A percentile compares a stretch with the other conserved stretches of the same genome.
Evolutionary conservation across 2,329 filamentous ascomycete species (phyloP).

Genomic region (Paecilomyces dactylethromorphus): DNA sequence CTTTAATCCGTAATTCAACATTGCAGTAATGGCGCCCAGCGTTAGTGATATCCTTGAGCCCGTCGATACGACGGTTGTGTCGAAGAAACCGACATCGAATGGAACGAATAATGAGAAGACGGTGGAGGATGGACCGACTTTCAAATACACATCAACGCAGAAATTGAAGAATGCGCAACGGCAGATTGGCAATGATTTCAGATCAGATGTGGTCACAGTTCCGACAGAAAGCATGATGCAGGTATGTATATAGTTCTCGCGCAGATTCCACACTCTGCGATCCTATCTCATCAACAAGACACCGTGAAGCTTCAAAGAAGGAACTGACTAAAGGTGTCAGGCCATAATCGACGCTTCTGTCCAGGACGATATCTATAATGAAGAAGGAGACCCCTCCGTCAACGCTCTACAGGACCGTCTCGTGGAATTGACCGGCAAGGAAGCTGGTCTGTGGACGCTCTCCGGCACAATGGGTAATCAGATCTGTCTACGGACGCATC

Average conservation of each 20-base stretch:
- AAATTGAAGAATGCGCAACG: constrained; percentile 8
- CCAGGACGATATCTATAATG: constrained; percentile 28
- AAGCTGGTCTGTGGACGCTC: constrained; percentile 25
- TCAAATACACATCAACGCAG: constrained; percentile 4
- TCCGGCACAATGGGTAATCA: constrained; percentile 38
- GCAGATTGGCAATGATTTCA: constrained; percentile 15
- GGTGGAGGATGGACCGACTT: not conserved
- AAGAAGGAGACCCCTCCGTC: constrained; percentile 21
- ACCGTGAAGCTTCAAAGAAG: not conserved
- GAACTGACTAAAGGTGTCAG: constrained; percentile 9
- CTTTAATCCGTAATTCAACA: not conserved
- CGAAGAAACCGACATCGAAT: not conserved
- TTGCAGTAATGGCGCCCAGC: not conserved
- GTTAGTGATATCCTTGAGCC: not conserved
- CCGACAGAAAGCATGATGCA: constrained; percentile 21
- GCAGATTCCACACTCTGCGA: not conserved
- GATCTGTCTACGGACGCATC: constrained; percentile 25
- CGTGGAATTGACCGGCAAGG: constrained; percentile 24
- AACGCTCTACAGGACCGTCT: constrained; percentile 23
- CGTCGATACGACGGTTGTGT: not conserved
- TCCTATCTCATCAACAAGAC: not conserved
- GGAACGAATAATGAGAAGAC: not conserved
- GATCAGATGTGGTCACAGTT: constrained; percentile 21
- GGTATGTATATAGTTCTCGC: constrained; percentile 7
- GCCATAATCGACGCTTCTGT: constrained; percentile 25